Evolutionary conservation across 441 rosid genomes (phyloP), one percentile per base, ranked within the genome.

Genomic region (Erodium moschatum): DNA sequence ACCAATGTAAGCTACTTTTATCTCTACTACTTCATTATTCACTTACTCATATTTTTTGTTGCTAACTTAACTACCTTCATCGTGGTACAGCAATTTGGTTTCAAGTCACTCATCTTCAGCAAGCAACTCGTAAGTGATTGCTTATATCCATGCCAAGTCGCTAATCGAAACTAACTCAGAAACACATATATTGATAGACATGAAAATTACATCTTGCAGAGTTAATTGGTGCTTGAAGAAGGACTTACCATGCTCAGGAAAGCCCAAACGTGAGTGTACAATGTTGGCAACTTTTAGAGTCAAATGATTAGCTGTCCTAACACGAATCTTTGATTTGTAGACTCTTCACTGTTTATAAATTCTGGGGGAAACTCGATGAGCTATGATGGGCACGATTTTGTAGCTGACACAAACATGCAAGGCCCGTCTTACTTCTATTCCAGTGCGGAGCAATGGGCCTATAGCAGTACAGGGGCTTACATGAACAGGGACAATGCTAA

Each of bases 291-390:
- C 3, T 15, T 15, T 6, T 50, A 50, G n/a, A 50, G 19, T 50
- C 58, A 50, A 48, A 11, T 48, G 5, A 48, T 48, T 48, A n/a
- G 13, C 13, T 13, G 5, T n/a, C 56, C 16, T 5, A 38, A 6
- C 9, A 38, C 2, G 18, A 13, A 12, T 48, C 12, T 48, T 3
- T n/a, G 6, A 48, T 13, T 5, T n/a, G 13, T 87, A 94, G 97
- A 78, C 6, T 77, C 80, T 81, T 84, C 91, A 24, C 72, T 91
- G 76, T 88, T 83, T 67, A 91, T 93, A 50, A 89, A 93, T 72
- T 24, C 1, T 24, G 27, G 27, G 27, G 27, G 27, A 24, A 24
- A 24, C 27, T 24, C 27, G 27, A 24, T 24, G 27, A 24, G 27
- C 27, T 24, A 24, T 24, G 27, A 24, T 24, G 27, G 27, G 27